Evolutionary conservation across 2,329 filamentous ascomycete genomes (phyloP).

Genomic region (Cytospora paraplurivora): DNA sequence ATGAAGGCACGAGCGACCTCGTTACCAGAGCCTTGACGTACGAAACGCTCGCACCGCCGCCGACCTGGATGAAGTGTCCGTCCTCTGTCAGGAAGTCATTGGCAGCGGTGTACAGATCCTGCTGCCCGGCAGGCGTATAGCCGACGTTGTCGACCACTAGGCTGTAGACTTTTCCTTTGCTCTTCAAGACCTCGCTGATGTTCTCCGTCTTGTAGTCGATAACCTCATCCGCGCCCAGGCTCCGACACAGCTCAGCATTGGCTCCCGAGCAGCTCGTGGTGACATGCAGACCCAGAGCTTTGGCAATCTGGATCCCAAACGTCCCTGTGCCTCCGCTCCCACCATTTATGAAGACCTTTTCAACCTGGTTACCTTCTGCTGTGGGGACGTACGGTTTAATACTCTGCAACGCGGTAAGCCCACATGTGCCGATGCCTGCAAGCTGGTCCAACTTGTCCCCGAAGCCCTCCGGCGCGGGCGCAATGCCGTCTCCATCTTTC

Average conservation of each 20-base stretch:
- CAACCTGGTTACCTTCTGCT: constrained; percentile 38
- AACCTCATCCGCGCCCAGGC: constrained; percentile 64
- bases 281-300: constrained; percentile 60
- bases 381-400: constrained; percentile 46
- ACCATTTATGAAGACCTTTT: constrained; percentile 65
- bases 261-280: constrained; percentile 58
- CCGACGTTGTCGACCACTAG: constrained; percentile 62
- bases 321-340: constrained; percentile 64
- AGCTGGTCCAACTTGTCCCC: constrained; percentile 40
- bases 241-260: constrained; percentile 59
- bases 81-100: constrained; percentile 52
- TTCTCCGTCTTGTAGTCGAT: constrained; percentile 59
- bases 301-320: constrained; percentile 65
- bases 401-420: constrained; percentile 50
- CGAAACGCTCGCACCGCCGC: constrained; percentile 37
- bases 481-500: constrained; percentile 37
- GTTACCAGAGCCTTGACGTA: constrained; percentile 29
- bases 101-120: constrained; percentile 54
- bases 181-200: constrained; percentile 48
- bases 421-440: constrained; percentile 48
- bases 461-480: constrained; percentile 46
- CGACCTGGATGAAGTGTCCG: constrained; percentile 57
- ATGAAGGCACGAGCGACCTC: constrained; percentile 36
- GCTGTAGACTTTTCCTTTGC: constrained; percentile 51
- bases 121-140: constrained; percentile 36